Percentiles rank a stretch among this genome's conserved stretches.
These are phyloP conservation scores for Chaetothyriales sp. DNA, from an alignment of 2,329 filamentous ascomycete genomes.

Conservation along the genomic window DNA sequence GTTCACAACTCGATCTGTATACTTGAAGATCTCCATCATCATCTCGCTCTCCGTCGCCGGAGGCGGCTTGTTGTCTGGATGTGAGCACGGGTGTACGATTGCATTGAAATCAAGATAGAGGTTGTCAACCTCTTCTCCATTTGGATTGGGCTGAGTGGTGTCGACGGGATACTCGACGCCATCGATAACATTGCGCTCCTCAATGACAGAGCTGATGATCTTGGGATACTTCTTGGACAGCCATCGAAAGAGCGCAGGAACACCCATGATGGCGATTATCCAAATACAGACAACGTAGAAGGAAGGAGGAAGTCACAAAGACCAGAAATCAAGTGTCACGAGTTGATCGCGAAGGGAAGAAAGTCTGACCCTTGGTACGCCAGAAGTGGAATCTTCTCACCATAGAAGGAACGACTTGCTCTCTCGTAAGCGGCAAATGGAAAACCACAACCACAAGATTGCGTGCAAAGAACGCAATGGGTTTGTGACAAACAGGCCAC, in stretches of 20 bases:
- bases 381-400: neutral
- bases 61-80: constrained; percentile 83
- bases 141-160: constrained; percentile 73
- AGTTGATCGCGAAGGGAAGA: neutral
- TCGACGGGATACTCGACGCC: constrained; percentile 76
- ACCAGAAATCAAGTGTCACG: neutral
- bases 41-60: constrained; percentile 95
- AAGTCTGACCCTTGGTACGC: neutral
- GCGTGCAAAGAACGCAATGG: neutral
- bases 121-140: constrained; percentile 96
- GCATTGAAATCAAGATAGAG: constrained; percentile 99
- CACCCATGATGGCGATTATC: constrained; percentile 53
- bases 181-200: constrained; percentile 75
- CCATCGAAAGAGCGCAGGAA: constrained; percentile 91
- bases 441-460: neutral
- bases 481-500: neutral
- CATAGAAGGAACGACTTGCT: neutral
- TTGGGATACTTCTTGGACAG: constrained; percentile 95
- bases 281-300: neutral
- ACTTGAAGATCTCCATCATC: constrained; percentile 97
- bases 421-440: neutral
- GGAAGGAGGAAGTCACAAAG: neutral
- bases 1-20: constrained; percentile 96
- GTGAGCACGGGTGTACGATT: constrained; percentile 96
- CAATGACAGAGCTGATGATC: constrained; percentile 82